These are phyloP conservation scores for Trichoderma brevicompactum DNA, from an alignment of 2,329 filamentous ascomycete species.

Conservation along the genomic window DNA sequence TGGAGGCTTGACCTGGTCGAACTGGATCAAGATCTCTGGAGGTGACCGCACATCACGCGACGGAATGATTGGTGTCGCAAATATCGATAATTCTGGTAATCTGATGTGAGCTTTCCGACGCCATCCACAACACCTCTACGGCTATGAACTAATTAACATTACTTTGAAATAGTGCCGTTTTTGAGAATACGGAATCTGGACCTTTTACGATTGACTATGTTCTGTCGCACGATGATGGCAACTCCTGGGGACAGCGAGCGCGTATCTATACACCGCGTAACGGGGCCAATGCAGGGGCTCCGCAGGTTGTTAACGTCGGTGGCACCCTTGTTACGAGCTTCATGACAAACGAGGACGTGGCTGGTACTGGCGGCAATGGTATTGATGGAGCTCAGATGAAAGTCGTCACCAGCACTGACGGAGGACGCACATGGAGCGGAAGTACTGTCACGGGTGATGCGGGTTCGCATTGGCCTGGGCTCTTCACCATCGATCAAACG, in stretches of 20 bases:
- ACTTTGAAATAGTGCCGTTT: constrained; percentile 40
- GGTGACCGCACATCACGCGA: constrained; percentile 43
- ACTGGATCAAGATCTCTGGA: constrained; percentile 43
- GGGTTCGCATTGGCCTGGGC: not conserved
- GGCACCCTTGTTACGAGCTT: constrained; percentile 49
- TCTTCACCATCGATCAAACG: constrained; percentile 2
- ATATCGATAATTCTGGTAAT: constrained; percentile 31
- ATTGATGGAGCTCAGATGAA: constrained; percentile 15
- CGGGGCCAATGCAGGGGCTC: constrained; percentile 40
- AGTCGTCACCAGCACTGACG: constrained; percentile 5
- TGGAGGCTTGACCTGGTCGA: constrained; percentile 46
- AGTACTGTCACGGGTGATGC: not conserved
- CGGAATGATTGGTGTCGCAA: constrained; percentile 51
- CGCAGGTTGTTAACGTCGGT: constrained; percentile 49
- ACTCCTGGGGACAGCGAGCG: constrained; percentile 45
- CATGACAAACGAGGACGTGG: constrained; percentile 50
- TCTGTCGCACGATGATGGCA: constrained; percentile 47
- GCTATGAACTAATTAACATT: not conserved
- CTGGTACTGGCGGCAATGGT: not conserved
- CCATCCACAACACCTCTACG: not conserved
- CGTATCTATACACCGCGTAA: constrained; percentile 44
- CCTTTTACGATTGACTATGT: constrained; percentile 46
- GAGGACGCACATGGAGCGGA: not conserved
- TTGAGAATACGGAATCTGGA: constrained; percentile 46
- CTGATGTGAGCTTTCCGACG: not conserved